Base-by-base conservation (phyloP, 2,329 filamentous ascomycete genomes). In the Phoma sp. region DNA sequence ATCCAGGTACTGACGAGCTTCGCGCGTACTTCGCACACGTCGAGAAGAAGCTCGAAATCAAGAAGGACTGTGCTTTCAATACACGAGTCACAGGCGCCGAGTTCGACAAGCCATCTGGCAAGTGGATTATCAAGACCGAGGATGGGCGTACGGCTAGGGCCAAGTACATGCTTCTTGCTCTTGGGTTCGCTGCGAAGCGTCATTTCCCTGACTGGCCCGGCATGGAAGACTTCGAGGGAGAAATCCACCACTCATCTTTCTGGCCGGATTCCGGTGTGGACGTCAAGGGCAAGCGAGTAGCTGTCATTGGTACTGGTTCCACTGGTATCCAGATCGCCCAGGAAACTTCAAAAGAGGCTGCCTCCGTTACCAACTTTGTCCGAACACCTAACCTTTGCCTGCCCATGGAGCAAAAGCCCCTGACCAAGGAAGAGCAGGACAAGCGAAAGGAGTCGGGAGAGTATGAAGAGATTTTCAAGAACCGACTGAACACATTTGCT, bases 331-430 rank as follows among this genome's bases (percentile, higher is more conserved):
- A 89, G 61, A 82, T 87, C 38, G 79, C 82, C 0, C 86, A 89
- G 59, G 85, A 84, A 47, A 83, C 82, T 70, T 83, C 80, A 2
- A 81, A 81, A 2, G 67, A 78, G 10, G 84, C 80, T 0, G 79
- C 76, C 5, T 71, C 67, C 32, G 50, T 89, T 1, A 79, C 75
- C 2, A 83, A 89, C 32, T 88, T 89, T 69, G 86, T 89, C 62
- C 80, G 87, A 9, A 89, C 86, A 1, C 87, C 87, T 0, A 89
- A 89, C 54, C 75, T 87, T 6, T 84, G 84, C 0, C 62, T 89
- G 0, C 86, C 86, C 0, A 87, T 89, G 84, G 77, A 80, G 2
- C 79, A 81, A 52, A 72, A 76, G 2, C 36, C 73, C 0, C 73
- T 87, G 25, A 80, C 78, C 0, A 72, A 68, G 9, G 76, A 80